Conservation (phyloP, 2,329 filamentous ascomycete genomes). For the Raffaelea arxii region DNA sequence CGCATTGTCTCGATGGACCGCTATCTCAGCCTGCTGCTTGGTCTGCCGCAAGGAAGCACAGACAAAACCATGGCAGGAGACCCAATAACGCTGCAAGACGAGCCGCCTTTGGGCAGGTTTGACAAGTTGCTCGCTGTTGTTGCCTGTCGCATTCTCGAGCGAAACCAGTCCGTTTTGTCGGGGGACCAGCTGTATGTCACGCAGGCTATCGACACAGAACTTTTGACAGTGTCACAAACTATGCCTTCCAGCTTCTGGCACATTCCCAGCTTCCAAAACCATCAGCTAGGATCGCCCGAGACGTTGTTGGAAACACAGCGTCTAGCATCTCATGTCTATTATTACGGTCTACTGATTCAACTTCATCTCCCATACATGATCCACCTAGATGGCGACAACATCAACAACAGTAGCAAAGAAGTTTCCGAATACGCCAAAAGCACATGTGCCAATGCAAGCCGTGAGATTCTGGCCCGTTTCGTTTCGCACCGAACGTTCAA, state of each 20-base stretch:
- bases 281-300: neutral
- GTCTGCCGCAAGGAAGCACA: slow-evolving; percentile 18
- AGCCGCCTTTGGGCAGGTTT: neutral
- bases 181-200: neutral
- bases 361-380: slow-evolving; percentile 36
- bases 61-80: neutral
- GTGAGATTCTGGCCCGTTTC: slow-evolving; percentile 29
- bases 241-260: slow-evolving; percentile 1
- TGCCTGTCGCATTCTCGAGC: slow-evolving; percentile 2
- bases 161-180: slow-evolving; percentile 1
- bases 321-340: slow-evolving; percentile 28
- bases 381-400: neutral
- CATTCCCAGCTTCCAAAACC: neutral
- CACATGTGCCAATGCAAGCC: slow-evolving; percentile 28
- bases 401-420: slow-evolving; percentile 9
- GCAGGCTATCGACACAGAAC: neutral
- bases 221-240: neutral
- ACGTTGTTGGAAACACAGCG: slow-evolving; percentile 19
- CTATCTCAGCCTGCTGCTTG: slow-evolving; percentile 23
- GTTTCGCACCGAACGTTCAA: slow-evolving; percentile 23
- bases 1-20: slow-evolving; percentile 24
- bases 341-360: slow-evolving; percentile 30
- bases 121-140: slow-evolving; percentile 1
- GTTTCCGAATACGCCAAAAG: slow-evolving; percentile 26
- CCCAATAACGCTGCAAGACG: neutral